Conservation (phyloP, 331 rosid genomes). For the Acacia concinna region DNA sequence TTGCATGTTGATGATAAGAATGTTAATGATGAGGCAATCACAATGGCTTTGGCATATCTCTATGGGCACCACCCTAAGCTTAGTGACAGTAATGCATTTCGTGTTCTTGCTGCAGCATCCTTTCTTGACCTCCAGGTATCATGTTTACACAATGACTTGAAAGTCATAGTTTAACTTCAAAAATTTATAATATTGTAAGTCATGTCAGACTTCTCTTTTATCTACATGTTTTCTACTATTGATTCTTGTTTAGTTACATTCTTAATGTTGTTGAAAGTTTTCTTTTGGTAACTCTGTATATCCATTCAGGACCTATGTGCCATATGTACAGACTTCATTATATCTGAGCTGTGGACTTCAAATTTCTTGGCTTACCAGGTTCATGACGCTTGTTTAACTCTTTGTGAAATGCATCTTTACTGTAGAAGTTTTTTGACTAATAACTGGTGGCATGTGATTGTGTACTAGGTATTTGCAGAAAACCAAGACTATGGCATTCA, state of each 20-base stretch:
- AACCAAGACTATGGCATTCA: slow-evolving; percentile 93
- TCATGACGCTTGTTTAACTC: slow-evolving; percentile 41
- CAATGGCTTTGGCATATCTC: slow-evolving; percentile 86
- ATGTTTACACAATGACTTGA: slow-evolving; percentile 25
- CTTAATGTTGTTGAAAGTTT: slow-evolving; percentile 10
- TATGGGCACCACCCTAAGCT: slow-evolving; percentile 97
- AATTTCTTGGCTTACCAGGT: slow-evolving; percentile 98
- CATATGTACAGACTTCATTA: slow-evolving; percentile 89
- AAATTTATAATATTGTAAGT: neutral
- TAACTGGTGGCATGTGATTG: slow-evolving; percentile 32
- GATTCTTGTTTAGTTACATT: neutral
- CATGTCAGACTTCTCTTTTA: neutral
- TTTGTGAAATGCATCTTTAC: slow-evolving; percentile 23
- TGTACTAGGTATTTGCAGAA: slow-evolving; percentile 84
- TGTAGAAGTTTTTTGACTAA: slow-evolving; percentile 1
- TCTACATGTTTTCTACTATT: slow-evolving; percentile 5
- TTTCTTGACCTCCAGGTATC: slow-evolving; percentile 97
- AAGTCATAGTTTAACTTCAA: neutral
- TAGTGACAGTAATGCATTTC: slow-evolving; percentile 83
- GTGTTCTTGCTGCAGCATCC: slow-evolving; percentile 95
- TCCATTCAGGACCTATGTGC: slow-evolving; percentile 85
- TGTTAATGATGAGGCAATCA: slow-evolving; percentile 82
- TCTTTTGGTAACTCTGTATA: neutral
- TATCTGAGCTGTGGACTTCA: slow-evolving; percentile 95
- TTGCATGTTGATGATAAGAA: slow-evolving; percentile 85